Percentiles rank a stretch among this genome's conserved stretches.
Evolutionary conservation across 179 eudicot genomes (phyloP).

Genomic region (Patellifolia procumbens): DNA sequence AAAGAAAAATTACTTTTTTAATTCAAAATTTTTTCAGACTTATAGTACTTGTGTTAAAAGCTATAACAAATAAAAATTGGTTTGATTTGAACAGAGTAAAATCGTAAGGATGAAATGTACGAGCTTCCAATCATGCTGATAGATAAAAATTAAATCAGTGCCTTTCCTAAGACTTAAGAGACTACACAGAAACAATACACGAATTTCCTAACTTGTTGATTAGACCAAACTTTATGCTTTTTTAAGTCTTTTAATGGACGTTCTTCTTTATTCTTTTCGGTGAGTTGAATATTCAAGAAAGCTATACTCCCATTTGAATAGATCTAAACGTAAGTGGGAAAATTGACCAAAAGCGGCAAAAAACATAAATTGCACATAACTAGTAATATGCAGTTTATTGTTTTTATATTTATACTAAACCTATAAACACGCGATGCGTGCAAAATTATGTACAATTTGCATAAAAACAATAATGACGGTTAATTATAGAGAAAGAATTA

Average conservation of each 20-base stretch:
- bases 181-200: not conserved
- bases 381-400: too few species aligned
- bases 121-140: not conserved
- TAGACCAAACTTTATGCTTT: conserved; percentile 32
- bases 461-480: too few species aligned
- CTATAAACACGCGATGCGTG: too few species aligned
- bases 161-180: not conserved
- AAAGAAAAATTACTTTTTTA: too few species aligned
- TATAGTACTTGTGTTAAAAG: too few species aligned
- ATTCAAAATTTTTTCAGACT: too few species aligned
- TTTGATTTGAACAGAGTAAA: too few species aligned
- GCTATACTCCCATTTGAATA: conserved; percentile 8
- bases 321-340: not conserved
- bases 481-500: too few species aligned
- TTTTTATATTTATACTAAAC: too few species aligned
- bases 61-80: too few species aligned
- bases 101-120: too few species aligned
- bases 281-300: conserved; percentile 20
- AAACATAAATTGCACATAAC: not conserved
- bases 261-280: conserved; percentile 18
- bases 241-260: conserved; percentile 33
- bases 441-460: too few species aligned
- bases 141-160: not conserved
- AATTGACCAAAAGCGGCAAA: not conserved
- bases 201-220: conserved; percentile 14